Evolutionary conservation across 768 basidiomycete genomes (phyloP), one percentile per base, ranked within the genome.

Genomic region (Psilocybe azurescens): DNA sequence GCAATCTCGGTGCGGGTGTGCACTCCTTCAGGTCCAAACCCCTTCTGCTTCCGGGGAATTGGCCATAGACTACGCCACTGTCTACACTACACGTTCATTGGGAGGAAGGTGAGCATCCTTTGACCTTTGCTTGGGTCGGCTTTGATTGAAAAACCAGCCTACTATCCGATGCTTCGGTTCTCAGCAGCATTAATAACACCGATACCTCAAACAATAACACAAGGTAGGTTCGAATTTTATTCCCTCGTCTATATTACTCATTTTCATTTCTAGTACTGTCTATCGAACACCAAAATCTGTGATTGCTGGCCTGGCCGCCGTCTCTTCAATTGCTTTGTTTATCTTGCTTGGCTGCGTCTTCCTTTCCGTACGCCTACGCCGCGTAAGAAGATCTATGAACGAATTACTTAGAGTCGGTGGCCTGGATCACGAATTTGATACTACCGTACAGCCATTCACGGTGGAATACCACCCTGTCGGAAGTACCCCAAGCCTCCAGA

Each of bases 21-120:
- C 67, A 69, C 41, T 49, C 61, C 41, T 66, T 7, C 13, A 10
- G 9, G 20, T 56, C 1, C 36, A 59, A 11, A 16, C 38, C 6
- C 11, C 41, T 1, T 30, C 39, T 16, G 3, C 33, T 13, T 11
- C 52, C 13, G 61, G 61, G 2, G 55, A 57, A 28, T 56, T 69
- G 13, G 65, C 63, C 3, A 64, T 69, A 14, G 67, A 69, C 33
- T 69, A 62, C 50, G 67, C 63, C 1, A 61, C 64, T 24, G 60
- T 66, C 0, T 69, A 65, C 46, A 66, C 63, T 2, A 36, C 65
- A 16, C 60, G 49, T 3, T 69, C 67, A 1, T 54, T 69, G 13
- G 67, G 67, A n/a, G 67, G 67, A n/a, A 65, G 65, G 67, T 59
- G 13, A 51, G 50, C 41, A 39, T 54, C 18, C 18, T 36, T 51